Evolutionary conservation across 2,329 filamentous ascomycete genomes (phyloP).

Genomic region (Aspergillus phoenicis): DNA sequence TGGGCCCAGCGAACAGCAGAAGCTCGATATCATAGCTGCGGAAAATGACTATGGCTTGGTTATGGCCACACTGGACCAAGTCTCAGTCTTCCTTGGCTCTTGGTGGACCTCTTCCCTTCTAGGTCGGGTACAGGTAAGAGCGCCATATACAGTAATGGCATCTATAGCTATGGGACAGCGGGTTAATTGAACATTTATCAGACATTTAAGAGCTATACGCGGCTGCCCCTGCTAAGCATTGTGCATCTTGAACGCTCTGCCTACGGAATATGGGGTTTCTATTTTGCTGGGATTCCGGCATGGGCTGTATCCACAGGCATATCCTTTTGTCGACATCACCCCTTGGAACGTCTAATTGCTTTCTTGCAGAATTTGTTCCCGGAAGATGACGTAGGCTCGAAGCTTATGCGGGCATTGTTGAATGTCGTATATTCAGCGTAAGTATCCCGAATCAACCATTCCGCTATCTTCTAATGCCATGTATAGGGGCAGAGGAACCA

Average conservation of each 20-base stretch:
- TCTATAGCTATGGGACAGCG: not conserved
- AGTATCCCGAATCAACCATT: conserved; percentile 14
- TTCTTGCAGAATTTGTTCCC: conserved; percentile 32
- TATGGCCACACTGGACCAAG: conserved; percentile 45
- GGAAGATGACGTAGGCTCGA: conserved; percentile 29
- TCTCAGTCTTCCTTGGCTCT: conserved; percentile 43
- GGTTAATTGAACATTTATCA: conserved; percentile 17
- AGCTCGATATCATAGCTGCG: conserved; percentile 39
- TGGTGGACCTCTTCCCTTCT: conserved; percentile 47
- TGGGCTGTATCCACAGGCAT: conserved; percentile 42
- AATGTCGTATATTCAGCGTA: conserved; percentile 34
- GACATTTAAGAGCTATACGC: conserved; percentile 44
- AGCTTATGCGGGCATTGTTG: conserved; percentile 31
- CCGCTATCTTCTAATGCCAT: not conserved
- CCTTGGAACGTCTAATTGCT: conserved; percentile 38
- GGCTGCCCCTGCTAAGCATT: conserved; percentile 39
- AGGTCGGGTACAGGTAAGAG: conserved; percentile 43
- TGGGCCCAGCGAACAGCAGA: conserved; percentile 42
- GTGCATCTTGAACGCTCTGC: conserved; percentile 40
- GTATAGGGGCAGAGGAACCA: conserved; percentile 35
- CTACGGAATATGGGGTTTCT: conserved; percentile 40
- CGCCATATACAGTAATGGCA: not conserved
- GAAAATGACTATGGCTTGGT: conserved; percentile 49
- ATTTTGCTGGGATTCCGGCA: conserved; percentile 46
- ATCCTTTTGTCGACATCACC: conserved; percentile 42